phyloP scores from a whole-genome alignment of 2,329 filamentous ascomycete species.

The Leptographium wingfieldii region DNA sequence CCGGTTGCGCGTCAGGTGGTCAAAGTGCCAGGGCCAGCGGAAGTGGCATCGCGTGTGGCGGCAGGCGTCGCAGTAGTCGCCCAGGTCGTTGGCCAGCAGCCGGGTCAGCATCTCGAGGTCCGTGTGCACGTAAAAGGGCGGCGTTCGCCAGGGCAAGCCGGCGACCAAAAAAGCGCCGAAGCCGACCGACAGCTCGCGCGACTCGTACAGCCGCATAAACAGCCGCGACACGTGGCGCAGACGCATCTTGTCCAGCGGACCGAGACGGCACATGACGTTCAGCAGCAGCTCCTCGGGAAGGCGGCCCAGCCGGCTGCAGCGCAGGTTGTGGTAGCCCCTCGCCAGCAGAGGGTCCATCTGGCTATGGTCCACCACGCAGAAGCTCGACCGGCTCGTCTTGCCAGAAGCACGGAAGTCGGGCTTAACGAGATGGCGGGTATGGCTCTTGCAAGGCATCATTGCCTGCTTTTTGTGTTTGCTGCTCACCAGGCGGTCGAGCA shows the following conservation, averaged over 20 bases:
- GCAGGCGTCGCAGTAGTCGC: background rate
- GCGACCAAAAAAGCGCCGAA: background rate
- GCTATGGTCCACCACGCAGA: background rate
- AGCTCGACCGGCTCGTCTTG: background rate
- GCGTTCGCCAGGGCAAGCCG: background rate
- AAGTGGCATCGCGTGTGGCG: background rate
- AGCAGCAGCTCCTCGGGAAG: background rate
- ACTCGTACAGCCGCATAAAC: background rate
- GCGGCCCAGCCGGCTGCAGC: background rate
- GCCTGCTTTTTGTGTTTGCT: background rate
- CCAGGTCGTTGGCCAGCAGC: background rate
- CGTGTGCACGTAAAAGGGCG: background rate
- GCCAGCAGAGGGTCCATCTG: background rate
- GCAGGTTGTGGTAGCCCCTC: background rate
- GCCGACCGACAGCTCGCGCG: background rate
- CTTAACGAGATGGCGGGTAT: background rate
- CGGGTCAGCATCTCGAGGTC: background rate
- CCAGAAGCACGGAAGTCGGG: background rate
- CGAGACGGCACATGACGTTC: background rate
- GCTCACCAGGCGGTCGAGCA: background rate
- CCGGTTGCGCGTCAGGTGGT: background rate
- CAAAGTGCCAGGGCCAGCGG: background rate
- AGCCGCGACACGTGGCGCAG: background rate
- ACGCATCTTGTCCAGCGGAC: background rate
- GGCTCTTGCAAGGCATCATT: too few species aligned